Percentiles rank a stretch among this genome's conserved stretches.
These are phyloP conservation scores for Pholiota microspora DNA, from an alignment of 768 basidiomycete species.

Conservation along the genomic window DNA sequence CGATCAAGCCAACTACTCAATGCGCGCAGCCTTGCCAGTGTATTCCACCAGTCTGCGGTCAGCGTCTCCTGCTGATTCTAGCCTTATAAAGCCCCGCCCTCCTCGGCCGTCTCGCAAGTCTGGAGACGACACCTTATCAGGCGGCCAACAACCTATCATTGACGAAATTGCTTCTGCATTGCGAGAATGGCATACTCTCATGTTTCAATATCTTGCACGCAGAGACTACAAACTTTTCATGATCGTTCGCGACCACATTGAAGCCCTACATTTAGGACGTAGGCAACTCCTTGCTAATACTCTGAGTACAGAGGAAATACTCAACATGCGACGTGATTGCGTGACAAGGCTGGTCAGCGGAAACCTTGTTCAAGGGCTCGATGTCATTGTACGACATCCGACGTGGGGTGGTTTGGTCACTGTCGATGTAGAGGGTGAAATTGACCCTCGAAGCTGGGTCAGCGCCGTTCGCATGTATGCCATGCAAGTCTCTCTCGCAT, in stretches of 20 bases:
- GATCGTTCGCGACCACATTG: conserved; percentile 83
- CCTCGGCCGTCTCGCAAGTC: conserved; percentile 94
- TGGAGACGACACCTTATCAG: conserved; percentile 89
- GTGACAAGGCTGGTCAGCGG: conserved; percentile 85
- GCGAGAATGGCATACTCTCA: conserved; percentile 91
- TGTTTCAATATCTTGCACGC: conserved; percentile 87
- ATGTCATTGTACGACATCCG: conserved; percentile 96
- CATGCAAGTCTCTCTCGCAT: conserved; percentile 82
- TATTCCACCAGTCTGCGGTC: conserved; percentile 78
- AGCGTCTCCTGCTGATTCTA: conserved; percentile 62
- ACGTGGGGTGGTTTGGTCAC: conserved; percentile 87
- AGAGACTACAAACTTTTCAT: conserved; percentile 91
- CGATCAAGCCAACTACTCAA: conserved; percentile 64
- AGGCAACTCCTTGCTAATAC: conserved; percentile 88
- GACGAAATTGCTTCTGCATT: conserved; percentile 97
- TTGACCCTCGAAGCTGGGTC: conserved; percentile 81
- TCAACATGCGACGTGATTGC: conserved; percentile 79
- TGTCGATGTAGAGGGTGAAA: conserved; percentile 84
- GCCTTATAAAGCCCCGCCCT: conserved; percentile 70
- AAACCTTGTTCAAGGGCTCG: conserved; percentile 89
- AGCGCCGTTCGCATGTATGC: conserved; percentile 90
- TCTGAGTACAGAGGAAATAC: conserved; percentile 83
- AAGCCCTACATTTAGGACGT: conserved; percentile 87
- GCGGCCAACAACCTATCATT: conserved; percentile 82
- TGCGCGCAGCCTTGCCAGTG: conserved; percentile 69